A percentile compares a stretch with the other conserved stretches of the same genome.
phyloP scores from a whole-genome alignment of 2,329 filamentous ascomycete genomes.

The Byssoonygena ceratinophila region DNA sequence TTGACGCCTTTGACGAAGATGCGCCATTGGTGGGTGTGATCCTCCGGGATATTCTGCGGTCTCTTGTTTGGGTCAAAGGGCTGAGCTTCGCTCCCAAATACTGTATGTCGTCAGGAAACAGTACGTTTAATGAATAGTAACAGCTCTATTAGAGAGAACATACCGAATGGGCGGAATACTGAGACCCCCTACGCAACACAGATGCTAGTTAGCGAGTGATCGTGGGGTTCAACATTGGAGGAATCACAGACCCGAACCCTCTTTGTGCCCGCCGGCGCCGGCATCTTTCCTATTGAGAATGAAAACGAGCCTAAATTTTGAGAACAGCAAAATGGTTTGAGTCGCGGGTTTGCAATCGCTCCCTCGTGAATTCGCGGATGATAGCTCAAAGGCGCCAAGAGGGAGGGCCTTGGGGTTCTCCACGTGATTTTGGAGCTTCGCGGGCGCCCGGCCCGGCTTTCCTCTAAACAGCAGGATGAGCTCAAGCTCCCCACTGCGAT shows the following conservation, averaged over 20 bases:
- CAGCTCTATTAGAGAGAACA: not conserved
- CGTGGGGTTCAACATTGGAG: not conserved
- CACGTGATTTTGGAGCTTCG: conserved; percentile 8
- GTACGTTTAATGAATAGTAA: not conserved
- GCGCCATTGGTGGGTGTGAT: conserved; percentile 94
- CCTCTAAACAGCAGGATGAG: not conserved
- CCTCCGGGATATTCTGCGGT: conserved; percentile 64
- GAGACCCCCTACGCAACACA: conserved; percentile 32
- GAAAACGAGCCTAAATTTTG: not conserved
- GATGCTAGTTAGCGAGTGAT: conserved; percentile 19
- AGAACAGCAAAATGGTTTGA: not conserved
- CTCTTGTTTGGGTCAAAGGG: conserved; percentile 68
- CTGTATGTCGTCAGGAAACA: conserved; percentile 41
- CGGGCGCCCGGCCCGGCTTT: too few species aligned
- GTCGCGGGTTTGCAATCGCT: not conserved
- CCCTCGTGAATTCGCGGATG: too few species aligned
- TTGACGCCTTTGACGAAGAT: conserved; percentile 88
- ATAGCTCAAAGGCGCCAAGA: too few species aligned
- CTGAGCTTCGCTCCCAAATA: conserved; percentile 70
- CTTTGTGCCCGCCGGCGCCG: conserved; percentile 45
- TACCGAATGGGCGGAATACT: conserved; percentile 40
- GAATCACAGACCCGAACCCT: conserved; percentile 38
- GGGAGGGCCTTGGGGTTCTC: too few species aligned
- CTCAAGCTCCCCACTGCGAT: not conserved
- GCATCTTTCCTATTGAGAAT: conserved; percentile 32